Conservation (phyloP, 371 early-diverging fungal species). For the Nematocida sp. region DNA sequence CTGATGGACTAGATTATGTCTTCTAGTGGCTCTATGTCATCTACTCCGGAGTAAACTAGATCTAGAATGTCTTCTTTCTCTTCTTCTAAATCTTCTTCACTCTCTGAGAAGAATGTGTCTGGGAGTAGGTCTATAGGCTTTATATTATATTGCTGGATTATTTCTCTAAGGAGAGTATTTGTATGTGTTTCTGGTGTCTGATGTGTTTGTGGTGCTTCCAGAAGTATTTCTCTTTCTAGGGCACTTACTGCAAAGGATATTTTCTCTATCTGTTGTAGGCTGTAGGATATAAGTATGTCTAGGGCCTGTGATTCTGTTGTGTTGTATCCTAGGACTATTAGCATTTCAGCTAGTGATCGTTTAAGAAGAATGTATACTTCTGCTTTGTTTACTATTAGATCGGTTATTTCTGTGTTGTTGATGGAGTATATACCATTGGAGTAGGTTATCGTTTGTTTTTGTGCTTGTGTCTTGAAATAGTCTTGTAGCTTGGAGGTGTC, state of each 20-base stretch:
- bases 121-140: neutral
- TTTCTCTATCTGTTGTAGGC: conserved; percentile 13
- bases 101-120: conserved; percentile 38
- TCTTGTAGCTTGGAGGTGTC: neutral
- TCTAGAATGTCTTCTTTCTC: conserved; percentile 23
- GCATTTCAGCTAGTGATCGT: neutral
- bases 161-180: neutral
- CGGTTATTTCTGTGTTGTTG: too few species aligned
- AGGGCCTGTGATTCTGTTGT: conserved; percentile 29
- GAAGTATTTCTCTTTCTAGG: neutral
- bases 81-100: conserved; percentile 23
- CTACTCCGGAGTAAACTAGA: conserved; percentile 34
- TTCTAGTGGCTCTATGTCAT: conserved; percentile 29
- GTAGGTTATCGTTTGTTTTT: too few species aligned
- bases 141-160: conserved; percentile 4
- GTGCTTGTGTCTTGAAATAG: neutral
- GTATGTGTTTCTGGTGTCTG: neutral
- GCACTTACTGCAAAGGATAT: neutral
- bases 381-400: neutral
- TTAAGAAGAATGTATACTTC: conserved; percentile 7
- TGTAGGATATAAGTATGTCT: conserved; percentile 22
- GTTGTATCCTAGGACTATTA: conserved; percentile 18
- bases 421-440: too few species aligned
- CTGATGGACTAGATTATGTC: neutral
- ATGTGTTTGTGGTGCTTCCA: neutral